Base-by-base conservation (phyloP, 1,139 yeast genomes). In the Zhuliangozyma blackwelliae region DNA sequence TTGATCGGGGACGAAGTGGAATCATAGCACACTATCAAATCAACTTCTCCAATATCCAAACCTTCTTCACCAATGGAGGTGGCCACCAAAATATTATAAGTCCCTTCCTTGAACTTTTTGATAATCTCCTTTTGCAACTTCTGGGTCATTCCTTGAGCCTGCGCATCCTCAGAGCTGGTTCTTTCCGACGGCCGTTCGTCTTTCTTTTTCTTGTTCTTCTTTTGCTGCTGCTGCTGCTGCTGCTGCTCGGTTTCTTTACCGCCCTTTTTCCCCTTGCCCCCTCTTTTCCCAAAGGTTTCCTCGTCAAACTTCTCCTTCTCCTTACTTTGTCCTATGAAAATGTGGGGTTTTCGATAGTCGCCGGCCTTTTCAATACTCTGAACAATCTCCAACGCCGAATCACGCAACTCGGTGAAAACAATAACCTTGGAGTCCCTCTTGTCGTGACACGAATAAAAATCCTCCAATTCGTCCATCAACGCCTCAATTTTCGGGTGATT, bases 21-120 rank as follows among this genome's bases (percentile, higher is more conserved):
- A 51, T 94, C 98, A 58, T 82, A 92, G 52, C 97, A 89, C 5
- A 92, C 73, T 48, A 94, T 92, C 49, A 92, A 58, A 57, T 94
- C 98, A 36, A 94, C 98, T 54, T 94, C 97, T 25, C 98, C 97
- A 47, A 94, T 94, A 67, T 94, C 98, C 44, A 94, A 71, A 36
- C 99, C 99, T 68, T 94, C 99, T 57, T 94, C 99, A 32, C 97
- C 99, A 54, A 94, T 92, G 0, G 97, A 89, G 0, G 99, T 94
- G 6, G 97, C 97, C 3, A 94, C 95, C 23, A 94, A 65, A 7
- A 87, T 79, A 53, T 92, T 94, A 51, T 76, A 77, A 1, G 60
- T 65, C 6, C 95, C 96, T 1, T 59, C 49, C 48, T 83, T 85
- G 60, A 94, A 92, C 42, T 80, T 72, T 27, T 72, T 72, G 31